Base-by-base conservation (phyloP, 2,329 filamentous ascomycete genomes). In the Raffaelea ambrosiae region DNA sequence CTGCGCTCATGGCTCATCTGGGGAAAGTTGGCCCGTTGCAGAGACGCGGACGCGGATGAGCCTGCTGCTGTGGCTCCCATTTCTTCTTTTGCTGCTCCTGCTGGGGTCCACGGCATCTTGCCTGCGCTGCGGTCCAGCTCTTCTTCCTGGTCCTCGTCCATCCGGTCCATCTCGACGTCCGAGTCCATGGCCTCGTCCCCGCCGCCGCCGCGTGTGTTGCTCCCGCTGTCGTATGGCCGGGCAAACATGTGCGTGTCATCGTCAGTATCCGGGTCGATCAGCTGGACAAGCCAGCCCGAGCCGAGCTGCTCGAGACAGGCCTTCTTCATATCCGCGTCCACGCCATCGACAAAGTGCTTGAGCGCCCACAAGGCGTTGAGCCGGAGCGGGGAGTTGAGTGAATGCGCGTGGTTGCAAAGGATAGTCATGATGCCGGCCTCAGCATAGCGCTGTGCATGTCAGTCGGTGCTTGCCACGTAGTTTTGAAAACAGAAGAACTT, bases 361-460 rank as follows among this genome's bases (percentile, higher is more conserved):
- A 98, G 69, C 5, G 89, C 88, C 91, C 93, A 98, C 2, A 98
- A 67, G 20, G 90, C 89, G 57, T 93, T 89, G 22, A 94, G 73
- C 21, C 88, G 81, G 46, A 97, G 71, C 42, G 83, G 79, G n/a
- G 85, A 77, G 58, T 91, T 86, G 42, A 77, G 74, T 1, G 87
- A 93, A 62, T 86, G 86, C 2, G 90, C 88, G 61, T 95, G 87
- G 55, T 86, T 79, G 59, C 89, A 95, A 1, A 97, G 71, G 1
- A 85, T 77, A 52, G 80, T 81, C 55, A 95, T 74, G 2, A 93
- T 79, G 7, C 87, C 87, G 5, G 77, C 77, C 43, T 86, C 80
- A 7, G 86, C 74, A 31, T 96, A 80, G 40, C 82, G 73, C 81
- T 91, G 55, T 22, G 4, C 43, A 7, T 35, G 36, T 45, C 10